Evolutionary conservation across 2,329 filamentous ascomycete species (phyloP).

Genomic region (Scedosporium dehoogii): DNA sequence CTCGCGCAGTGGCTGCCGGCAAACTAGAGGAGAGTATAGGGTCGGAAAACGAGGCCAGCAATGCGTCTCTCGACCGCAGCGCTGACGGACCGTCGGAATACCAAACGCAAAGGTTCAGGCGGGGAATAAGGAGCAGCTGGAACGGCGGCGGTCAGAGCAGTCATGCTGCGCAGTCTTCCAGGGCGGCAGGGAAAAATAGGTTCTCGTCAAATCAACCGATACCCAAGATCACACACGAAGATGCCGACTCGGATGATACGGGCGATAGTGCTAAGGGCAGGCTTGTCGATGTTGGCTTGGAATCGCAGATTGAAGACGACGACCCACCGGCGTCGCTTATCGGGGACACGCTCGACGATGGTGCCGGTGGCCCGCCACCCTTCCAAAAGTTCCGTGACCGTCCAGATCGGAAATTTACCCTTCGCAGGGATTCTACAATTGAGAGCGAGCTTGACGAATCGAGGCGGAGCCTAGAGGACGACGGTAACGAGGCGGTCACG

Average conservation of each 20-base stretch:
- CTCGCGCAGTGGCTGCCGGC: constrained; percentile 78
- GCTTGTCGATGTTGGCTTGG: constrained; percentile 82
- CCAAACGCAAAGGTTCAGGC: constrained; percentile 17
- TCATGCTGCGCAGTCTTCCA: constrained; percentile 9
- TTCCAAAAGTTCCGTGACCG: constrained; percentile 49
- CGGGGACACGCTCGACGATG: constrained; percentile 32
- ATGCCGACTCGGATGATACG: not conserved
- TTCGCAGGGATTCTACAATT: constrained; percentile 31
- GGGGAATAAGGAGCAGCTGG: constrained; percentile 56
- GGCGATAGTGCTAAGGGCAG: constrained; percentile 40
- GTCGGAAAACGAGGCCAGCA: constrained; percentile 61
- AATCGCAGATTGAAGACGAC: constrained; percentile 51
- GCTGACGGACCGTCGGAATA: constrained; percentile 8
- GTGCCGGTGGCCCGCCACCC: constrained; percentile 46
- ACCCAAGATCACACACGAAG: not conserved
- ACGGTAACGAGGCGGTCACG: constrained; percentile 7
- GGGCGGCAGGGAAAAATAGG: not conserved
- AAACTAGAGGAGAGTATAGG: constrained; percentile 79
- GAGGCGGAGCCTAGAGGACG: constrained; percentile 4
- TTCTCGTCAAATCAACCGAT: not conserved
- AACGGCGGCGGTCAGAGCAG: constrained; percentile 35
- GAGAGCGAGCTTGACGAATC: constrained; percentile 38
- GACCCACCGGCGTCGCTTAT: constrained; percentile 52
- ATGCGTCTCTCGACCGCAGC: constrained; percentile 42
- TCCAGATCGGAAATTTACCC: constrained; percentile 27